These are phyloP conservation scores for Tremella mesenterica DNA, from an alignment of 768 basidiomycete species.

Conservation along the genomic window DNA sequence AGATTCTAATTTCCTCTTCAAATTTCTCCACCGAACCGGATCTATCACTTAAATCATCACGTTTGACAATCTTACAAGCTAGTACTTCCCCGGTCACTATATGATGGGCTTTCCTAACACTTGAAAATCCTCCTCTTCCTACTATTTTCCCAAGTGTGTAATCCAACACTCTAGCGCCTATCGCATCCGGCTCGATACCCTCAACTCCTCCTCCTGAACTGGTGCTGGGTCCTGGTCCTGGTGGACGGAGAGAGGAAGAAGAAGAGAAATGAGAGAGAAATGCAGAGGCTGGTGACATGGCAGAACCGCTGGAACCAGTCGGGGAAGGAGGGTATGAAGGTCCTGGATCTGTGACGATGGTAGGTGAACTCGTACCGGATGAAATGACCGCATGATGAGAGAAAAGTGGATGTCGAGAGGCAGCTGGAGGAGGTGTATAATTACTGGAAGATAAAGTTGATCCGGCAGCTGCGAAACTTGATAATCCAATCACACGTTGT, in stretches of 20 bases:
- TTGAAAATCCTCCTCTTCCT: conserved; percentile 72
- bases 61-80: conserved; percentile 71
- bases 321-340: conserved; percentile 29
- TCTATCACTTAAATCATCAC: conserved; percentile 41
- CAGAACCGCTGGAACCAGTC: conserved; percentile 18
- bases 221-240: not conserved
- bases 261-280: conserved; percentile 41
- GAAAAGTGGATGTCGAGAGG: conserved; percentile 36
- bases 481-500: not conserved
- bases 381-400: conserved; percentile 29
- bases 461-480: conserved; percentile 23
- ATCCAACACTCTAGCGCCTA: conserved; percentile 59
- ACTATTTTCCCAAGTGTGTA: conserved; percentile 69
- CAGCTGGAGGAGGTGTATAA: conserved; percentile 21
- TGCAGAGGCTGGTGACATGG: conserved; percentile 43
- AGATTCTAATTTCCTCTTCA: conserved; percentile 40
- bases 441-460: conserved; percentile 13
- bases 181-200: conserved; percentile 50
- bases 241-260: conserved; percentile 12
- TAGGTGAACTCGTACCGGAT: not conserved
- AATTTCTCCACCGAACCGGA: conserved; percentile 44
- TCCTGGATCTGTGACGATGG: conserved; percentile 20
- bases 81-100: conserved; percentile 58
- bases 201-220: not conserved
- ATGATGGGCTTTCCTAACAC: conserved; percentile 61